Percentiles rank a stretch among this genome's conserved stretches.
Evolutionary conservation across 805 yeast genomes (phyloP).

Genomic region (Saccharomycopsis sp.): DNA sequence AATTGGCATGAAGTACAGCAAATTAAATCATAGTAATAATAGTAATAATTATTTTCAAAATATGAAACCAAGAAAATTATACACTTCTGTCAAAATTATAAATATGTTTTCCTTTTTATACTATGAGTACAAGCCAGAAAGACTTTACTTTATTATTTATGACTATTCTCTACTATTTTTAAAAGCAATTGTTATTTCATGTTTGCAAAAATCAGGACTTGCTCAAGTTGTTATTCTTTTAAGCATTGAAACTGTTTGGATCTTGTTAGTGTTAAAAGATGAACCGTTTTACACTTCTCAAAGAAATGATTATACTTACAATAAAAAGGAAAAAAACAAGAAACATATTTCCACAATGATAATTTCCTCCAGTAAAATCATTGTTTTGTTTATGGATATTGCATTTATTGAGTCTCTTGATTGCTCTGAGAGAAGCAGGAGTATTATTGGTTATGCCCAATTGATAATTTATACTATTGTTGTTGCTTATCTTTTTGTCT

Average conservation of each 20-base stretch:
- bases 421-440: slow-evolving; percentile 29
- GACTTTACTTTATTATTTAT: slow-evolving; percentile 29
- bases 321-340: neutral
- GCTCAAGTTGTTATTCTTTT: slow-evolving; percentile 34
- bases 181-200: slow-evolving; percentile 34
- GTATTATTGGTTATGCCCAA: slow-evolving; percentile 35
- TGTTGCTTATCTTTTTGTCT: slow-evolving; percentile 18
- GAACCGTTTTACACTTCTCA: slow-evolving; percentile 26
- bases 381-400: slow-evolving; percentile 32
- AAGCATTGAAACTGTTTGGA: slow-evolving; percentile 26
- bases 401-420: slow-evolving; percentile 31
- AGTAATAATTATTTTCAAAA: neutral
- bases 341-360: slow-evolving; percentile 20
- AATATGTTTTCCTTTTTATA: slow-evolving; percentile 38
- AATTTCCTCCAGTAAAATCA: slow-evolving; percentile 29
- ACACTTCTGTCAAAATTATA: slow-evolving; percentile 37
- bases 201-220: slow-evolving; percentile 32
- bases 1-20: no score
- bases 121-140: slow-evolving; percentile 33
- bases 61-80: slow-evolving; percentile 24
- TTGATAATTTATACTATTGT: slow-evolving; percentile 28
- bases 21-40: no score
- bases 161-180: slow-evolving; percentile 27
- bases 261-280: slow-evolving; percentile 20
- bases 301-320: neutral